phyloP scores from a whole-genome alignment of 1,284 basidiomycete species.

The Ganoderma boninense region DNA sequence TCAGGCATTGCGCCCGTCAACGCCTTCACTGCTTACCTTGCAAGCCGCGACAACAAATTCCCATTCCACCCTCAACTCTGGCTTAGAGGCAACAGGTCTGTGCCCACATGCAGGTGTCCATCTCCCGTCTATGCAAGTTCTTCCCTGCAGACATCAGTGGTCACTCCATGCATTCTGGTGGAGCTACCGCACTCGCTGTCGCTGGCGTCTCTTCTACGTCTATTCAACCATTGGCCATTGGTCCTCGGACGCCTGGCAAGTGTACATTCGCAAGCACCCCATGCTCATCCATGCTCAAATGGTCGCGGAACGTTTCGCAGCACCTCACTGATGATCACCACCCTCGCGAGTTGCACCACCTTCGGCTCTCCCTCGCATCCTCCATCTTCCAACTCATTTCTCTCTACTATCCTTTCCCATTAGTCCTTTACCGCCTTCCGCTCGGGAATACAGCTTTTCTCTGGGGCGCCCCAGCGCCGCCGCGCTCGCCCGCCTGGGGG shows the following conservation, averaged over 20 bases:
- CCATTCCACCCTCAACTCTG: constrained; percentile 30
- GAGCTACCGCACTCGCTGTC: constrained; percentile 45
- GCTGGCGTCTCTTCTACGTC: constrained; percentile 41
- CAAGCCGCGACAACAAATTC: constrained; percentile 28
- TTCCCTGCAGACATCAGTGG: constrained; percentile 36
- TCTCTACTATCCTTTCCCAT: too few species aligned
- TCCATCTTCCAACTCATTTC: too few species aligned
- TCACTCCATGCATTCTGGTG: constrained; percentile 48
- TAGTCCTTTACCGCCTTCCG: too few species aligned
- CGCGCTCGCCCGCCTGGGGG: too few species aligned
- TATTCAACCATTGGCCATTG: constrained; percentile 48
- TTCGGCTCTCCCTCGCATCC: too few species aligned
- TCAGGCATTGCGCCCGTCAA: background rate
- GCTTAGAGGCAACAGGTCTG: constrained; percentile 27
- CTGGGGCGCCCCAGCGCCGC: too few species aligned
- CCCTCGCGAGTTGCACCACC: too few species aligned
- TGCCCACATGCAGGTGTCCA: constrained; percentile 40
- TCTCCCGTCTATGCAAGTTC: constrained; percentile 17
- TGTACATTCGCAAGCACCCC: constrained; percentile 48
- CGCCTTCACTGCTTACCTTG: constrained; percentile 23
- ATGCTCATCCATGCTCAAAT: constrained; percentile 30
- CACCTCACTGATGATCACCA: too few species aligned
- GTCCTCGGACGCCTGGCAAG: constrained; percentile 45
- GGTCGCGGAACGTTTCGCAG: background rate
- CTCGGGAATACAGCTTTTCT: too few species aligned